Base-by-base conservation (phyloP, 2,329 filamentous ascomycete species). In the Lecanicillium sp. region DNA sequence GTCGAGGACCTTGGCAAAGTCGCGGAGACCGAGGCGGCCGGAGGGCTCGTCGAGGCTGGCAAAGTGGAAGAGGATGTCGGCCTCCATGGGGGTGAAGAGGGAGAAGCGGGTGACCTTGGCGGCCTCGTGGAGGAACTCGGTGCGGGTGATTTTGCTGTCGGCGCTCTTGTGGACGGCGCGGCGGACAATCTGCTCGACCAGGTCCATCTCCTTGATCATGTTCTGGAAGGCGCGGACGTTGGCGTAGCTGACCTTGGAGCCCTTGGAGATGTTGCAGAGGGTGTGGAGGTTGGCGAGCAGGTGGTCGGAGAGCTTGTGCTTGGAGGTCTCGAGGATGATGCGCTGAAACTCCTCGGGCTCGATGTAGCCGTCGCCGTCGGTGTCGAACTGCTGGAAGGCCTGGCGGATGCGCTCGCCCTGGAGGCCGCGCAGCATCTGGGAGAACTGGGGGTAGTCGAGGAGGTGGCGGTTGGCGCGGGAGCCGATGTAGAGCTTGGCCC, bases 201-300 rank as follows among this genome's bases (percentile, higher is more conserved):
- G 78, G 61, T 98, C 93, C 88, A 98, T 96, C 70, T 97, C 90
- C 61, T 87, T 84, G 59, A 98, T 91, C 68, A 98, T 84, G 66
- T 98, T 98, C 73, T 95, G 90, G 73, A 98, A 98, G 30, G 93
- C 93, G 56, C 93, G 83, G 26, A 98, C 93, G 63, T 95, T 96
- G 65, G 93, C 90, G 64, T 98, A 98, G 6, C 90, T 96, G 58
- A 98, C 93, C 71, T 94, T 95, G 73, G 83, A 93, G 53, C 89
- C 84, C 27, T 84, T 76, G 7, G 88, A 89, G 65, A 97, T 95
- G 70, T 96, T 96, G 79, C 91, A 97, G 33, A 98, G 79, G 1
- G 90, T 93, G 54, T 87, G 83, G 39, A 98, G 79, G 68, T 97
- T 91, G 56, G 90, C 83, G 42, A 98, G 77, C 35, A 98, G 75